phyloP scores from a whole-genome alignment of 768 basidiomycete genomes.

The Leccinum barrowsii region DNA sequence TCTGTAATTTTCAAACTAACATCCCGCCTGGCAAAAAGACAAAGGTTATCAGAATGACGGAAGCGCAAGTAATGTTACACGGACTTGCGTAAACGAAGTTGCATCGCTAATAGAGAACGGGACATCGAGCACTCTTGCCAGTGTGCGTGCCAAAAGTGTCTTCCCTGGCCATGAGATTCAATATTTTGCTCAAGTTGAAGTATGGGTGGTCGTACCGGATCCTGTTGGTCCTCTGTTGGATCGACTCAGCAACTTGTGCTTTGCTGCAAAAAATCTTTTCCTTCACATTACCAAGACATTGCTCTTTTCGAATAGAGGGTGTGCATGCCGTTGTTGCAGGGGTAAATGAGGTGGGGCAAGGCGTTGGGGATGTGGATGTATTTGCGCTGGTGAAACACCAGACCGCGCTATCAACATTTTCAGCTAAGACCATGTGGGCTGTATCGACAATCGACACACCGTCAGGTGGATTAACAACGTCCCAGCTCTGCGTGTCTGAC shows the following conservation, averaged over 20 bases:
- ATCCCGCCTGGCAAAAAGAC: conserved; percentile 53
- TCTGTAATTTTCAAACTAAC: conserved; percentile 39
- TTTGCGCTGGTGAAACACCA: conserved; percentile 52
- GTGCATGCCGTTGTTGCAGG: conserved; percentile 39
- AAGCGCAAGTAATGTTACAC: conserved; percentile 12
- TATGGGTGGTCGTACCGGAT: conserved; percentile 54
- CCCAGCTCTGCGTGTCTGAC: conserved; percentile 28
- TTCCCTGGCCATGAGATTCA: conserved; percentile 53
- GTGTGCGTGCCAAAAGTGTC: conserved; percentile 83
- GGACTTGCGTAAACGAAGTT: conserved; percentile 87
- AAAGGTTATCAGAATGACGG: conserved; percentile 10
- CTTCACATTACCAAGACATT: conserved; percentile 88
- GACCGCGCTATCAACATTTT: conserved; percentile 27
- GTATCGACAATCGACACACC: conserved; percentile 21
- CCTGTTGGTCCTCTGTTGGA: conserved; percentile 73
- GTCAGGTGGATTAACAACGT: conserved; percentile 20
- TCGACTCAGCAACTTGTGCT: conserved; percentile 5
- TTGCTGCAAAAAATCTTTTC: conserved; percentile 9
- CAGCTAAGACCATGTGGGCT: neutral
- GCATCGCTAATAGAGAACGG: conserved; percentile 94
- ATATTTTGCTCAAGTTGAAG: neutral
- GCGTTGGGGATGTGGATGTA: conserved; percentile 57
- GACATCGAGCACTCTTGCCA: conserved; percentile 89
- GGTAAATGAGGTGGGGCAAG: conserved; percentile 32
- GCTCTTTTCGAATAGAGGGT: conserved; percentile 85